Evolutionary conservation across 176 grass and related monocot genomes (phyloP).

Genomic region (Ensete glaucum): DNA sequence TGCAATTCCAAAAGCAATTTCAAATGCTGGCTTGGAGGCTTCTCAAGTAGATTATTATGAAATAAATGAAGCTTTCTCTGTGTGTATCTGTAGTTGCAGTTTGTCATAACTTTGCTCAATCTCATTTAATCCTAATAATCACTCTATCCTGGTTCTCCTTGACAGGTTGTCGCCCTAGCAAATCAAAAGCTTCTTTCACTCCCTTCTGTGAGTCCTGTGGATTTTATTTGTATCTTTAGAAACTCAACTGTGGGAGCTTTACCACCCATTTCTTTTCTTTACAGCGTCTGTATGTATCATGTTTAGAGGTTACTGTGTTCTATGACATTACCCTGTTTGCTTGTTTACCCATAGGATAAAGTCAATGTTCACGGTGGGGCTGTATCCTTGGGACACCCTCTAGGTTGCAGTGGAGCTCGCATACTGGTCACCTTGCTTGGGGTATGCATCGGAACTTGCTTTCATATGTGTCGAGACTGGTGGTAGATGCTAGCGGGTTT

Average conservation of each 20-base stretch:
- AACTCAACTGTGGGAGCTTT: background rate
- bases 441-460: slow-evolving; percentile 30
- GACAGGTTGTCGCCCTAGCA: slow-evolving; percentile 83
- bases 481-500: background rate
- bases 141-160: slow-evolving; percentile 7
- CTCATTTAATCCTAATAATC: background rate
- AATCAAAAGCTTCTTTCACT: slow-evolving; percentile 95
- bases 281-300: background rate
- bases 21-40: slow-evolving; percentile 55
- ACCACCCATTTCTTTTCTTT: background rate
- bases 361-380: slow-evolving; percentile 91
- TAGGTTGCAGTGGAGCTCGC: slow-evolving; percentile 84
- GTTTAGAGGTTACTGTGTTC: background rate
- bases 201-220: slow-evolving; percentile 52
- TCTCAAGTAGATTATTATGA: slow-evolving; percentile 92
- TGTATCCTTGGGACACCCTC: slow-evolving; percentile 85
- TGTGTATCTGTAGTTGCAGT: slow-evolving; percentile 18
- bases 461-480: background rate
- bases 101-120: background rate
- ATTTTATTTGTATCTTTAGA: background rate
- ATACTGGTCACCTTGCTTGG: slow-evolving; percentile 82
- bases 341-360: slow-evolving; percentile 43
- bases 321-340: background rate
- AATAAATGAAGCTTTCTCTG: slow-evolving; percentile 95
- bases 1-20: slow-evolving; percentile 79